These are phyloP conservation scores for Chaetomium cochliodes DNA, from an alignment of 495 filamentous ascomycete genomes.

Conservation along the genomic window DNA sequence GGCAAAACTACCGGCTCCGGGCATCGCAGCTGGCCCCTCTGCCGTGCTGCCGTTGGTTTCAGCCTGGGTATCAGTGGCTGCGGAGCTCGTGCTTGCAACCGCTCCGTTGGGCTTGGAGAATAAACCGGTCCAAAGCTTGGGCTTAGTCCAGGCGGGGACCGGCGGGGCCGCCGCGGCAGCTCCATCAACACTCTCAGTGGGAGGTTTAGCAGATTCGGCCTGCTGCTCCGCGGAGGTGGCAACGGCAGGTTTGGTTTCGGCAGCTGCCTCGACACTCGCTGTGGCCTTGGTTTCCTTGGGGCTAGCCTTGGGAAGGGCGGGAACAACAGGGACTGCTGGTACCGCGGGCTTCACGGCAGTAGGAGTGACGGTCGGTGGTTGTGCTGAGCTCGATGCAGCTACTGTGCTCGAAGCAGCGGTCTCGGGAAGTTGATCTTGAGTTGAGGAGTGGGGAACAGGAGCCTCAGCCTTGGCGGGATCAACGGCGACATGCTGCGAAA, in stretches of 20 bases:
- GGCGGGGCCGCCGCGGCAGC: slow-evolving; percentile 34
- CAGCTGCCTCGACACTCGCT: slow-evolving; percentile 31
- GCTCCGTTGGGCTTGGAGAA: slow-evolving; percentile 54
- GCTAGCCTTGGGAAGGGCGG: slow-evolving; percentile 59
- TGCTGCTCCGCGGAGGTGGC: slow-evolving; percentile 15
- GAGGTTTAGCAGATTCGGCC: slow-evolving; percentile 29
- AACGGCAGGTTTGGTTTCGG: slow-evolving; percentile 20
- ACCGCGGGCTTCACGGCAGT: slow-evolving; percentile 52
- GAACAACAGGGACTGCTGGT: slow-evolving; percentile 67
- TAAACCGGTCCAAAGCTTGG: slow-evolving; percentile 78
- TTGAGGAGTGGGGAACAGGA: slow-evolving; percentile 48
- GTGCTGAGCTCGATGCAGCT: slow-evolving; percentile 65
- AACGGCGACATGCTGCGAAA: slow-evolving; percentile 28
- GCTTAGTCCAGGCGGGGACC: slow-evolving; percentile 47
- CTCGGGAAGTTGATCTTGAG: slow-evolving; percentile 66
- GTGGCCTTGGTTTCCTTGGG: slow-evolving; percentile 44
- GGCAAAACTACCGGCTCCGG: slow-evolving; percentile 33
- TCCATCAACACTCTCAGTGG: slow-evolving; percentile 27
- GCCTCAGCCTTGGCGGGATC: slow-evolving; percentile 31
- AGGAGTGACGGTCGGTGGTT: slow-evolving; percentile 38
- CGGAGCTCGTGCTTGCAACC: slow-evolving; percentile 31
- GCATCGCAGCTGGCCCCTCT: slow-evolving; percentile 19
- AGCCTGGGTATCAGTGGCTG: slow-evolving; percentile 29
- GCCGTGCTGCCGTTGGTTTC: slow-evolving; percentile 28
- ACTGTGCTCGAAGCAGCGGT: slow-evolving; percentile 62